These are phyloP conservation scores for Acacia melanoxylon DNA, from an alignment of 306 rosid species.

Conservation along the genomic window DNA sequence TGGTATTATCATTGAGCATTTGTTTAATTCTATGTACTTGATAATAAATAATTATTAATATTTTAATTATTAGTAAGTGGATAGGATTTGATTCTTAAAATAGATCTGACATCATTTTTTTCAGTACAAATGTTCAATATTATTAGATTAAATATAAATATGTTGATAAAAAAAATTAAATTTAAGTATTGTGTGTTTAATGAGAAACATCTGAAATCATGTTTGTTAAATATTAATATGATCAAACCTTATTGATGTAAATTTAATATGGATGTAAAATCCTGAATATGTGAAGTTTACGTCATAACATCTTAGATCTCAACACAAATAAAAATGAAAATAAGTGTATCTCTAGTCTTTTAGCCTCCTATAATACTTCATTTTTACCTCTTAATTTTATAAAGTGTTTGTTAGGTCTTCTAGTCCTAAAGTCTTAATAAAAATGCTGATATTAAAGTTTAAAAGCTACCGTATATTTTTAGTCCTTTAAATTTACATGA, in stretches of 20 bases:
- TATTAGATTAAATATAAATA: not conserved
- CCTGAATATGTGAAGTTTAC: not conserved
- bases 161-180: not conserved
- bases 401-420: too few relatives aligned
- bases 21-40: not conserved
- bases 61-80: not conserved
- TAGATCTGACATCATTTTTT: not conserved
- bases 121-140: not conserved
- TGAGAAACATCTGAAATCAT: not conserved
- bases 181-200: not conserved
- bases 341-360: too few relatives aligned
- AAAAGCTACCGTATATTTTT: too few relatives aligned
- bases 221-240: not conserved
- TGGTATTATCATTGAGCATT: not conserved
- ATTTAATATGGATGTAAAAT: not conserved
- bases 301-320: too few relatives aligned
- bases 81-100: not conserved
- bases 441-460: too few relatives aligned
- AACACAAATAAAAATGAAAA: too few relatives aligned
- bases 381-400: too few relatives aligned
- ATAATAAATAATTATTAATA: not conserved
- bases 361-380: too few relatives aligned
- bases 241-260: not conserved
- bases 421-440: too few relatives aligned
- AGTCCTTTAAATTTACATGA: too few relatives aligned